Evolutionary conservation across 129 eudicot genomes (phyloP).

Genomic region (Scalesia atractyloides): DNA sequence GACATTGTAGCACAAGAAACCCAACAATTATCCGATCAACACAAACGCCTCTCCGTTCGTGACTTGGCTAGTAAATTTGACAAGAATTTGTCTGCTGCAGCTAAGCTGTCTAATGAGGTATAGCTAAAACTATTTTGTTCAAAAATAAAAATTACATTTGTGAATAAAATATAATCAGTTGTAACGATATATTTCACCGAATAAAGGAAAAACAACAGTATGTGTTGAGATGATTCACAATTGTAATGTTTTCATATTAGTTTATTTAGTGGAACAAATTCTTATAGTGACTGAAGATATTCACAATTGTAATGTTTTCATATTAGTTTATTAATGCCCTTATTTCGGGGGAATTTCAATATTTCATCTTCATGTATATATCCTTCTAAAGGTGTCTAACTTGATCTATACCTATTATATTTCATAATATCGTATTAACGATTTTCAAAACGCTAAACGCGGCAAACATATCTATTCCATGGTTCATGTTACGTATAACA

Average conservation of each 20-base stretch:
- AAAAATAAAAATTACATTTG: background rate
- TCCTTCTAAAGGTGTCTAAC: no score
- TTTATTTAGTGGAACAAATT: background rate
- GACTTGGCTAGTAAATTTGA: slow-evolving; percentile 95
- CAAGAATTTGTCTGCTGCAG: slow-evolving; percentile 92
- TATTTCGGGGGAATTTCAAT: no score
- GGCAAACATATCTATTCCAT: no score
- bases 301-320: background rate
- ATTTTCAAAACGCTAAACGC: no score
- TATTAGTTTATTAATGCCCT: background rate
- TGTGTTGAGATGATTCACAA: background rate
- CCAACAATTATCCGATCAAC: slow-evolving; percentile 75
- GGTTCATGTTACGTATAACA: no score
- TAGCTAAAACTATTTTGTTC: background rate
- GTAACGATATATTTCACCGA: background rate
- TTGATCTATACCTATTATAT: no score
- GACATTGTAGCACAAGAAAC: slow-evolving; percentile 86
- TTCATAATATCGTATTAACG: no score
- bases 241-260: background rate
- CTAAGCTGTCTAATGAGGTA: slow-evolving; percentile 85
- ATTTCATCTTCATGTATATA: no score
- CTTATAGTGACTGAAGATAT: background rate
- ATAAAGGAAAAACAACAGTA: background rate
- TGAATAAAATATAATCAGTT: background rate
- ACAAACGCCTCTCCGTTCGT: slow-evolving; percentile 91